Conservation (phyloP, 148 eudicot species). For the Camellia sinensis region DNA sequence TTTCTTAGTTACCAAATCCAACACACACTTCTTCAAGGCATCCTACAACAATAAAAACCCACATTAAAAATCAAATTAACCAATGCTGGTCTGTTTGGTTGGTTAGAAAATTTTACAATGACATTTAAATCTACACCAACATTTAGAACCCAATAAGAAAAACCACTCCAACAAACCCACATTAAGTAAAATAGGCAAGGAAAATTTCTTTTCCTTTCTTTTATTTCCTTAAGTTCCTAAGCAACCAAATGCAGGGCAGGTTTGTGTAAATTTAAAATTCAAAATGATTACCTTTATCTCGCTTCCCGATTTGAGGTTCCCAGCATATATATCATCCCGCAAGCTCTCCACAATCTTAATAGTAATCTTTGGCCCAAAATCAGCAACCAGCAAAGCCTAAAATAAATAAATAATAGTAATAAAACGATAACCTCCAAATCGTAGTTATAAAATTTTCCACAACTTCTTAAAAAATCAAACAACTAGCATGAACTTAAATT, state of each 20-base stretch:
- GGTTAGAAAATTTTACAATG: background rate
- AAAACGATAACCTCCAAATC: too few species aligned
- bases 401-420: background rate
- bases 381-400: constrained; percentile 84
- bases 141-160: too few species aligned
- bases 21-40: constrained; percentile 75
- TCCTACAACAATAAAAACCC: constrained; percentile 45
- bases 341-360: constrained; percentile 84
- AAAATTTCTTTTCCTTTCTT: background rate
- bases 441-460: too few species aligned
- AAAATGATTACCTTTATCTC: constrained; percentile 74
- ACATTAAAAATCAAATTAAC: constrained; percentile 1
- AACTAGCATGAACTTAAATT: too few species aligned
- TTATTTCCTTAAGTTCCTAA: background rate
- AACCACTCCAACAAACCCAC: background rate
- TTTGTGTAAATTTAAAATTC: background rate
- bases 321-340: constrained; percentile 88
- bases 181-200: background rate
- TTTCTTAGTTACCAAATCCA: constrained; percentile 68
- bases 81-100: background rate
- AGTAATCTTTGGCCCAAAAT: constrained; percentile 94
- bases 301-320: constrained; percentile 92
- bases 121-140: background rate
- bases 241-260: background rate
- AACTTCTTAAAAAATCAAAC: too few species aligned